Base-by-base conservation (phyloP, 805 yeast genomes). In the Cyberlindnera petersonii region DNA sequence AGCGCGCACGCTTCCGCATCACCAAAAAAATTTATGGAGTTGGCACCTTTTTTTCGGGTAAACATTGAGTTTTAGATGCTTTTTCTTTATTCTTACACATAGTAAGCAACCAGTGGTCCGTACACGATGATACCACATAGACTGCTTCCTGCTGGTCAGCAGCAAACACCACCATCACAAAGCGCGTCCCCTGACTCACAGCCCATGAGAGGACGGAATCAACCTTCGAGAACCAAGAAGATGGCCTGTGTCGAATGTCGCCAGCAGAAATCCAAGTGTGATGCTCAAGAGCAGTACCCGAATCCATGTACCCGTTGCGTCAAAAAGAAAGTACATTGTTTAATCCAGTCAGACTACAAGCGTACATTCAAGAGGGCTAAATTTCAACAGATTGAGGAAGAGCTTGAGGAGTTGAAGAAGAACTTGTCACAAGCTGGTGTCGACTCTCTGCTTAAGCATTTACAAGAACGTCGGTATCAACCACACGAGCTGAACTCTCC, bases 231-330 rank as follows among this genome's bases (percentile, higher is more conserved):
- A 33, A 49, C 59, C 10, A 82, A 79, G 58, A 70, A 78, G 40
- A 77, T 88, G 58, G 98, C 98, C 0, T 93, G 98, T 66, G 87
- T 86, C 1, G 96, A 91, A 54, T 93, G 98, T 58, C 75, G 98
- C 11, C 98, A 93, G 61, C 98, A 91, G 59, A 93, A 93, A 63
- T 82, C 88, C 24, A 77, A 79, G 53, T 89, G 97, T 64, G 95
- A 89, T 63, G 94, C 96, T 10, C 76, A 71, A 47, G 88, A 77
- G 42, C 70, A 68, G 35, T 75, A 79, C 23, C 96, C 96, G 0
- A 68, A 68, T 8, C 85, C 96, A 2, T 93, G 98, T 53, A 68
- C 91, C 0, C 69, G 96, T 44, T 93, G 98, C 59, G 55, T 65
- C 9, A 84, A 82, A 57, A 77, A 86, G 53, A 75, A 77, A 7